A percentile compares a stretch with the other conserved stretches of the same genome.
phyloP scores from a whole-genome alignment of 176 grass and related monocot genomes.

The Oryza coarctata region DNA sequence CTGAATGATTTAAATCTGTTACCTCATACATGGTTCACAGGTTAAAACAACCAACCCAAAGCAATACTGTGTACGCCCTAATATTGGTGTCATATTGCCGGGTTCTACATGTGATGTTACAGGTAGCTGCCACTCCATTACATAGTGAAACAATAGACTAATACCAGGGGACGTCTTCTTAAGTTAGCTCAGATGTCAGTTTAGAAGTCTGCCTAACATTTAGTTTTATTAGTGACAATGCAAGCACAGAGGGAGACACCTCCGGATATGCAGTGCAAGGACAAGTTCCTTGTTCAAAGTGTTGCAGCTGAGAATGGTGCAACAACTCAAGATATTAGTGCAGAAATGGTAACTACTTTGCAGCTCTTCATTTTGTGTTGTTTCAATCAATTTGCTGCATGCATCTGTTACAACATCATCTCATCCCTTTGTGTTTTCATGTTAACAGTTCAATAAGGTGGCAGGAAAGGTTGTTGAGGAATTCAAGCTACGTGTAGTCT shows the following conservation, averaged over 20 bases:
- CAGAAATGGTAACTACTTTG: constrained; percentile 55
- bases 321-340: constrained; percentile 65
- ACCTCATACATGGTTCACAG: constrained; percentile 30
- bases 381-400: background rate
- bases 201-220: constrained; percentile 5
- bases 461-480: constrained; percentile 81
- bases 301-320: constrained; percentile 63
- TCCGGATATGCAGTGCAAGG: constrained; percentile 81
- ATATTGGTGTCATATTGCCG: constrained; percentile 80
- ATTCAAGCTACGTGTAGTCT: constrained; percentile 89
- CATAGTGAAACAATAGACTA: background rate
- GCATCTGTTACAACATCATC: background rate
- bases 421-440: constrained; percentile 2
- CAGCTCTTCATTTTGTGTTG: background rate
- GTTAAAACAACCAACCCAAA: constrained; percentile 99
- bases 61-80: constrained; percentile 95
- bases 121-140: constrained; percentile 47
- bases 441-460: constrained; percentile 83
- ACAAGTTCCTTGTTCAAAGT: constrained; percentile 96
- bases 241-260: constrained; percentile 88
- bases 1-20: constrained; percentile 3
- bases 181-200: background rate
- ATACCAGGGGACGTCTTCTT: constrained; percentile 11
- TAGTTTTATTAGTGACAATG: constrained; percentile 68
- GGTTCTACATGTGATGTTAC: constrained; percentile 80